phyloP scores from a whole-genome alignment of 306 rosid species.

The Begonia fuchsioides region DNA sequence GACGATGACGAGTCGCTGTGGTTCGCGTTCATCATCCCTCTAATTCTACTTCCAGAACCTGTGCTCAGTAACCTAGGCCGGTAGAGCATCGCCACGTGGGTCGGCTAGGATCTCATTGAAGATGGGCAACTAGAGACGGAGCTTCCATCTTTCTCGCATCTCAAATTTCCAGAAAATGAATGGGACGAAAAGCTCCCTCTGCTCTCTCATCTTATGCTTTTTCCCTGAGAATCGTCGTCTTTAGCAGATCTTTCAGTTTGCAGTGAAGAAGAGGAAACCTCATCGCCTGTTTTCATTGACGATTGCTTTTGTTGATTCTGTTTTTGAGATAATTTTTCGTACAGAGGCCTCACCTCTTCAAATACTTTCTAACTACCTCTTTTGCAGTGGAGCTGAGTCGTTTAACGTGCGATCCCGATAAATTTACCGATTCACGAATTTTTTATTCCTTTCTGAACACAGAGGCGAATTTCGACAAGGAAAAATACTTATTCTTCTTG shows the following conservation, averaged over 20 bases:
- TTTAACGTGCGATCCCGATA: conserved; percentile 31
- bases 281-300: conserved; percentile 6
- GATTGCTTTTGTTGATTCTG: conserved; percentile 9
- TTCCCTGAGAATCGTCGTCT: background rate
- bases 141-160: conserved; percentile 47
- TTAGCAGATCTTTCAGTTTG: conserved; percentile 26
- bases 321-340: conserved; percentile 22
- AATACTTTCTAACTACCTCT: conserved; percentile 63
- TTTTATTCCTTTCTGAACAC: conserved; percentile 46
- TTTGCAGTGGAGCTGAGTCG: conserved; percentile 49
- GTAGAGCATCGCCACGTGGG: conserved; percentile 58
- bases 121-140: conserved; percentile 83
- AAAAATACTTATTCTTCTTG: conserved; percentile 56
- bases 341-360: conserved; percentile 78
- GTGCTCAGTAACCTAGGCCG: conserved; percentile 14
- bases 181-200: conserved; percentile 30
- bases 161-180: conserved; percentile 67
- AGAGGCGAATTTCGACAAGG: conserved; percentile 67
- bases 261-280: conserved; percentile 4
- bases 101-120: conserved; percentile 80
- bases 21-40: background rate
- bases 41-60: conserved; percentile 2
- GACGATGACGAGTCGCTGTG: conserved; percentile 27
- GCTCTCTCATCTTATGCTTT: conserved; percentile 13
- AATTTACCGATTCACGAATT: conserved; percentile 9